A percentile compares a stretch with the other conserved stretches of the same genome.
Evolutionary conservation across 257 asterid species (phyloP).

Genomic region (Dorcoceras hygrometricum): DNA sequence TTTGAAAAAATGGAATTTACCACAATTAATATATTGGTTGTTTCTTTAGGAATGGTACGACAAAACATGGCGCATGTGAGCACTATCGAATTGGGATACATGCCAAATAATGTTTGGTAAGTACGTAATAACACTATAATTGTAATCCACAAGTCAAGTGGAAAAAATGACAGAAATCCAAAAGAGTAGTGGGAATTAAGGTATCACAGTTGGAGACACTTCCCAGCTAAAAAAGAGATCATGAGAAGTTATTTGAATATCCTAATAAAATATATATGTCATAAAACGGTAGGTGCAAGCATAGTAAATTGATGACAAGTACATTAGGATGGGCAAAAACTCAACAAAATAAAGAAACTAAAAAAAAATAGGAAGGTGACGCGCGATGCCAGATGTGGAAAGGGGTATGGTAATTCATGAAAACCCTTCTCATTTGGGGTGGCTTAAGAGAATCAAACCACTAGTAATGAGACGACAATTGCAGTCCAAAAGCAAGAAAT

Average conservation of each 20-base stretch:
- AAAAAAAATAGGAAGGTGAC: not conserved
- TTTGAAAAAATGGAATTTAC: too few species aligned
- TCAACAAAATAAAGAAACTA: too few species aligned
- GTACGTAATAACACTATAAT: too few species aligned
- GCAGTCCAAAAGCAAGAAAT: conserved; percentile 31
- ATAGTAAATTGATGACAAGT: too few species aligned
- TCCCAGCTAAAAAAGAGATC: not conserved
- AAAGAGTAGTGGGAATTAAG: not conserved
- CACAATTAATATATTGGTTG: too few species aligned
- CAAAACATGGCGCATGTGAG: not conserved
- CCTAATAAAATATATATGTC: not conserved
- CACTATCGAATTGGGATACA: not conserved
- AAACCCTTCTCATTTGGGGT: conserved; percentile 9
- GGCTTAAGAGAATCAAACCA: conserved; percentile 34
- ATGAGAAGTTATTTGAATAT: not conserved
- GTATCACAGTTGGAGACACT: too few species aligned
- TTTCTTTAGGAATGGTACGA: too few species aligned
- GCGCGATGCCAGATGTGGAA: not conserved
- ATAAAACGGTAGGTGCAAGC: not conserved
- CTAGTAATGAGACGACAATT: conserved; percentile 30
- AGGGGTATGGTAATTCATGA: not conserved
- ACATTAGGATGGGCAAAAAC: not conserved
- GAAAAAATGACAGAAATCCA: too few species aligned
- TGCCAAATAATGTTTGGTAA: too few species aligned
- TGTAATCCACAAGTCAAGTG: too few species aligned